Evolutionary conservation across 768 basidiomycete species (phyloP).

Genomic region (Rhodocollybia butyracea): DNA sequence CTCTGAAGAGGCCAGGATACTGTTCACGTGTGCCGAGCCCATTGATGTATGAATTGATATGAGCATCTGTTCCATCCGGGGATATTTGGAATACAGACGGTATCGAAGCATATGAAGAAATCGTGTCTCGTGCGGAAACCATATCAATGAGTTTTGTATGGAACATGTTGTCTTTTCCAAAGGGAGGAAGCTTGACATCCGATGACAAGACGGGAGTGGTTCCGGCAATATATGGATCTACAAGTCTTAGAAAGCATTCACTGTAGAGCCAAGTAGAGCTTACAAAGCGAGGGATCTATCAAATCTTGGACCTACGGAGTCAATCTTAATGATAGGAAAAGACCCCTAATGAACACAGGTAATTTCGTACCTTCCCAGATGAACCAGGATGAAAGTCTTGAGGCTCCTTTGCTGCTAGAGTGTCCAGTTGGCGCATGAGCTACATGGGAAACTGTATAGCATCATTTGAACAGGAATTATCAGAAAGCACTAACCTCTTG

Average conservation of each 20-base stretch:
- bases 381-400: slow-evolving; percentile 17
- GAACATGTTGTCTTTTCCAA: not conserved
- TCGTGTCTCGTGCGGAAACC: not conserved
- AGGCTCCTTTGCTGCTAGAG: slow-evolving; percentile 11
- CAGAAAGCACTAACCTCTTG: slow-evolving; percentile 6
- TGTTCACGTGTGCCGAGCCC: slow-evolving; percentile 13
- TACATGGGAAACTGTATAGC: not conserved
- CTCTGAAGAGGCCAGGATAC: slow-evolving; percentile 8
- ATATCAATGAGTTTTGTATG: not conserved
- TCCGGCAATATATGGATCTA: slow-evolving; percentile 12
- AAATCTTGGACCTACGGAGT: slow-evolving; percentile 12
- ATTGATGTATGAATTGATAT: slow-evolving; percentile 17
- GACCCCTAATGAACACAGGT: not conserved
- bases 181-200: not conserved
- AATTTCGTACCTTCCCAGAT: slow-evolving; percentile 9
- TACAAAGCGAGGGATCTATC: slow-evolving; percentile 16
- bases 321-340: not conserved
- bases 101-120: slow-evolving; percentile 13
- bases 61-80: slow-evolving; percentile 10
- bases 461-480: not conserved
- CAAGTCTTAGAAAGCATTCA: not conserved
- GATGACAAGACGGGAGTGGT: not conserved
- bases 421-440: slow-evolving; percentile 12
- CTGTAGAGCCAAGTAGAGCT: not conserved
- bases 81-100: slow-evolving; percentile 14